Evolutionary conservation across 2,329 filamentous ascomycete species (phyloP).

Genomic region (Aspergillus unguis): DNA sequence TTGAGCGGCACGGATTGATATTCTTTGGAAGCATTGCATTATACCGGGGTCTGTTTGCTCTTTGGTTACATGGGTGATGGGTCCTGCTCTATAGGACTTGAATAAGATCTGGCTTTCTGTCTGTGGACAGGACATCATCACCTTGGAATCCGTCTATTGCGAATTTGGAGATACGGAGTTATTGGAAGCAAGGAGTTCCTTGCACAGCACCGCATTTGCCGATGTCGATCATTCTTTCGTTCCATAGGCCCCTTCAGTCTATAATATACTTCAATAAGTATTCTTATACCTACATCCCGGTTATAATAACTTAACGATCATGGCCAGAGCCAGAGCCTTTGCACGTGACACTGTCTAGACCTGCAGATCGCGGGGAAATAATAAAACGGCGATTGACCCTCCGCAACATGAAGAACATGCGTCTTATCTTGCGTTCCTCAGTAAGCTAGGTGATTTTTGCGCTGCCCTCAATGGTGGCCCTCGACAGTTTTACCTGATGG

Average conservation of each 20-base stretch:
- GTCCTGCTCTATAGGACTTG: background rate
- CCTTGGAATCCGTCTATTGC: too few relatives aligned
- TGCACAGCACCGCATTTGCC: slow-evolving; percentile 1
- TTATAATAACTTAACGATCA: background rate
- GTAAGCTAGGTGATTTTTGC: slow-evolving; percentile 15
- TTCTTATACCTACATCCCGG: slow-evolving; percentile 1
- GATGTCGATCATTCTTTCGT: background rate
- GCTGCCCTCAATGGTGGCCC: slow-evolving; percentile 27
- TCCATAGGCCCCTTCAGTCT: slow-evolving; percentile 2
- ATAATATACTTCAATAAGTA: slow-evolving; percentile 3
- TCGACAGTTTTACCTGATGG: slow-evolving; percentile 36
- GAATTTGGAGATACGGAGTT: slow-evolving; percentile 6
- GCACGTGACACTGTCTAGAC: slow-evolving; percentile 12
- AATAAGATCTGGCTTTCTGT: background rate
- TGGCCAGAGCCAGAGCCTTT: background rate
- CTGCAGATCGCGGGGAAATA: slow-evolving; percentile 14
- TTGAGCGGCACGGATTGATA: slow-evolving; percentile 6
- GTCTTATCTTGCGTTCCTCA: slow-evolving; percentile 9
- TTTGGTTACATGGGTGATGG: slow-evolving; percentile 6
- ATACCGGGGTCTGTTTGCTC: slow-evolving; percentile 14
- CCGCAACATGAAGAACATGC: slow-evolving; percentile 6
- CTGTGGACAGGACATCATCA: background rate
- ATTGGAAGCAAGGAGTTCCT: slow-evolving; percentile 3
- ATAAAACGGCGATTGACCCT: slow-evolving; percentile 10
- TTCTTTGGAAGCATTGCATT: slow-evolving; percentile 17